Percentiles rank a stretch among this genome's conserved stretches.
Conservation (phyloP, 1,139 yeast genomes). For the Candida neerlandica region DNA sequence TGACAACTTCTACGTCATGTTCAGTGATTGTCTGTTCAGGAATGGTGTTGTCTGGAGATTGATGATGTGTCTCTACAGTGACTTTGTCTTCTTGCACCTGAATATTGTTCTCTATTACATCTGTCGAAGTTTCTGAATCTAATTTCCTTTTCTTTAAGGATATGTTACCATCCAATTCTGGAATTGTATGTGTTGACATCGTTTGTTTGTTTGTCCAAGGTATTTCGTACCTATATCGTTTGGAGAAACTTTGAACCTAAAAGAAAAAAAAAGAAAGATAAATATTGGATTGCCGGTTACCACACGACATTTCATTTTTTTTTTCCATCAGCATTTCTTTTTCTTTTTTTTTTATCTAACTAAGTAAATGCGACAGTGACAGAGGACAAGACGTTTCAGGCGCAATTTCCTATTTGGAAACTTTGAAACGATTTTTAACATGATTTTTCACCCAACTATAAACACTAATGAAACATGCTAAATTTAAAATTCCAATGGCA, state of each 20-base stretch:
- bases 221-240: neutral
- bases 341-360: neutral
- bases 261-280: too few species aligned
- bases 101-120: too few species aligned
- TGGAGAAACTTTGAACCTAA: too few species aligned
- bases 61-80: neutral
- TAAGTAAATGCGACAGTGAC: neutral
- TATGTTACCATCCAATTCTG: neutral
- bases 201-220: neutral
- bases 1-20: constrained; percentile 20
- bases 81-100: neutral
- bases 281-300: too few species aligned
- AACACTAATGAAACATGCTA: constrained; percentile 1
- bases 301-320: too few species aligned
- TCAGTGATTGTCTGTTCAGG: constrained; percentile 2
- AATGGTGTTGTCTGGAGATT: too few species aligned
- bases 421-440: constrained; percentile 7
- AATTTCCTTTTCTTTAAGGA: neutral
- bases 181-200: neutral
- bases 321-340: neutral
- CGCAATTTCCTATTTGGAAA: constrained; percentile 3
- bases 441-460: neutral
- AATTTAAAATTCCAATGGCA: neutral
- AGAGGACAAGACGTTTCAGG: neutral
- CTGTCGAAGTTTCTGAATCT: neutral